Evolutionary conservation across 2,329 filamentous ascomycete genomes (phyloP).

Genomic region (Scytalidium lignicola): DNA sequence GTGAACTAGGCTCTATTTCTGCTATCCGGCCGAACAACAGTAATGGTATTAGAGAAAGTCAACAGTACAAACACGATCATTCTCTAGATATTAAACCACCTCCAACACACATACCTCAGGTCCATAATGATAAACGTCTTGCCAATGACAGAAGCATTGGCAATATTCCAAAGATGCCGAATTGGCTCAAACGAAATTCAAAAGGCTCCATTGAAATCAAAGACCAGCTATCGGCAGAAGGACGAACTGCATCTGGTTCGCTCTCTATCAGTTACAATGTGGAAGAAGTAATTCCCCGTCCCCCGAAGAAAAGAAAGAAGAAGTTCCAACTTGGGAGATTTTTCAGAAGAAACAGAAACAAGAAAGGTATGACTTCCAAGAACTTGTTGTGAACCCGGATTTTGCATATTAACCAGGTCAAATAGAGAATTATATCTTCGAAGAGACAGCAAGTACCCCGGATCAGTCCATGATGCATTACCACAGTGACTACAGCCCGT

Average conservation of each 20-base stretch:
- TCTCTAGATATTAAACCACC: background rate
- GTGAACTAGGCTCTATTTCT: slow-evolving; percentile 3
- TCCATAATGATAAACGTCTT: slow-evolving; percentile 12
- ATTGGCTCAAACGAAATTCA: slow-evolving; percentile 28
- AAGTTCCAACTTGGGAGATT: slow-evolving; percentile 22
- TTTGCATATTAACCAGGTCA: background rate
- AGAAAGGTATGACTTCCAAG: background rate
- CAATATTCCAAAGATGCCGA: slow-evolving; percentile 24
- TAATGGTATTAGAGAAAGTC: background rate
- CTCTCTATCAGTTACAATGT: background rate
- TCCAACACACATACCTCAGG: slow-evolving; percentile 4
- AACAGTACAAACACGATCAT: background rate
- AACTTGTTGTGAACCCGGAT: background rate
- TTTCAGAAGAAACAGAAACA: slow-evolving; percentile 20
- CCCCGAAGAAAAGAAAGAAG: slow-evolving; percentile 19
- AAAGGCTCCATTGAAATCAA: slow-evolving; percentile 7
- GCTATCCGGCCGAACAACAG: background rate
- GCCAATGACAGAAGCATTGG: slow-evolving; percentile 16
- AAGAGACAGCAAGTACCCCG: slow-evolving; percentile 19
- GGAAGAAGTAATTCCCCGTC: background rate
- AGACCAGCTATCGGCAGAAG: background rate
- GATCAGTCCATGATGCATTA: slow-evolving; percentile 3
- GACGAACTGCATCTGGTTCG: background rate
- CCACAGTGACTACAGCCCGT: background rate
- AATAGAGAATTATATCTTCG: slow-evolving; percentile 19